phyloP scores from a whole-genome alignment of 1,139 yeast genomes.

The Yamadazyma triangularis region DNA sequence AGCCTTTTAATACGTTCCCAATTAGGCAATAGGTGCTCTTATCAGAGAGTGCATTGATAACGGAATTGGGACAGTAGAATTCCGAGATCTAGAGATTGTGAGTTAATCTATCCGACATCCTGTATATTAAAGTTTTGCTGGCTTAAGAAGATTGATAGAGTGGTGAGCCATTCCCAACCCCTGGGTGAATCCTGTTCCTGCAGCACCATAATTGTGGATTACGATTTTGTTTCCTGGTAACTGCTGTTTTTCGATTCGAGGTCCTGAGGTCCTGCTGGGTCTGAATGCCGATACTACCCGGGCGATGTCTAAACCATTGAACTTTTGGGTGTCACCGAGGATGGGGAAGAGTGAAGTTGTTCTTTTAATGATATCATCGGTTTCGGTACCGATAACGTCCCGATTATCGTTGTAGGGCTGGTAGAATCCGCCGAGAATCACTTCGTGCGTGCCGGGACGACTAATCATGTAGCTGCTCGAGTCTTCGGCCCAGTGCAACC shows the following conservation, averaged over 20 bases:
- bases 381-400: conserved; percentile 50
- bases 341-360: conserved; percentile 49
- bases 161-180: conserved; percentile 60
- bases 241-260: conserved; percentile 43
- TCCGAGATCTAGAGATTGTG: too few relatives aligned
- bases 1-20: too few relatives aligned
- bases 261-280: conserved; percentile 65
- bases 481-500: conserved; percentile 49
- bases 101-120: too few relatives aligned
- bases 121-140: too few relatives aligned
- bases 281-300: conserved; percentile 62
- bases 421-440: conserved; percentile 64
- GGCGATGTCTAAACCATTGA: conserved; percentile 29
- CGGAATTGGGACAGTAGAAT: too few relatives aligned
- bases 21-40: too few relatives aligned
- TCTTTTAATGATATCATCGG: conserved; percentile 54
- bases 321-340: conserved; percentile 12
- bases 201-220: conserved; percentile 71
- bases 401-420: conserved; percentile 57
- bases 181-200: conserved; percentile 73
- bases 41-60: too few relatives aligned
- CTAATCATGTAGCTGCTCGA: conserved; percentile 63
- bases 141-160: conserved; percentile 13
- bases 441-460: conserved; percentile 53
- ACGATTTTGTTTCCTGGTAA: conserved; percentile 9